phyloP scores from a whole-genome alignment of 2,329 filamentous ascomycete genomes.

The Curvularia verruculosa region DNA sequence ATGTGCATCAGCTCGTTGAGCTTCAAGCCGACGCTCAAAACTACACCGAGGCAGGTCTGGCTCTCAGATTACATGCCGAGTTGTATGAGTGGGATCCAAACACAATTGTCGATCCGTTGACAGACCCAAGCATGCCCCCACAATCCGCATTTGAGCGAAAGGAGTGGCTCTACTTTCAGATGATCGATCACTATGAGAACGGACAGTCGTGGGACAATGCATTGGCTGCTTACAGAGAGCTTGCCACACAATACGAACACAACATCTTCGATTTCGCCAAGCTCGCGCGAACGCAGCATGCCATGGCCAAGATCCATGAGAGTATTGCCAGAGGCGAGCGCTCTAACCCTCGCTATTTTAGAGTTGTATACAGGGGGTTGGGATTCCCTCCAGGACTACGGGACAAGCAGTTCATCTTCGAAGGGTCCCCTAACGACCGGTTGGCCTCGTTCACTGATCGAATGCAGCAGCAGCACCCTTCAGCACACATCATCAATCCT shows the following conservation, averaged over 20 bases:
- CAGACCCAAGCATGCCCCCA: conserved; percentile 77
- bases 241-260: conserved; percentile 87
- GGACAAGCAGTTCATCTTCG: conserved; percentile 92
- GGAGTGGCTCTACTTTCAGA: conserved; percentile 88
- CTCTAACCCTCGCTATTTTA: conserved; percentile 83
- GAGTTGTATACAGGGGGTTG: conserved; percentile 85
- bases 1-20: conserved; percentile 87
- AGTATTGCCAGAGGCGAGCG: conserved; percentile 82
- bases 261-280: conserved; percentile 92
- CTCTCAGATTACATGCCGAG: conserved; percentile 87
- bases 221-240: conserved; percentile 84
- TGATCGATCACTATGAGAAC: conserved; percentile 94
- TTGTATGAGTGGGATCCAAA: conserved; percentile 89
- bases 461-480: conserved; percentile 88
- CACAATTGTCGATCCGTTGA: conserved; percentile 67
- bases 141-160: conserved; percentile 92
- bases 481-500: conserved; percentile 77
- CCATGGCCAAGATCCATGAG: conserved; percentile 92
- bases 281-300: conserved; percentile 83
- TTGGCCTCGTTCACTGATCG: conserved; percentile 84
- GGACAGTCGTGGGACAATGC: conserved; percentile 94
- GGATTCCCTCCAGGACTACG: conserved; percentile 81
- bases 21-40: conserved; percentile 79
- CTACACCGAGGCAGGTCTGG: conserved; percentile 84
- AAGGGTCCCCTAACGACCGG: conserved; percentile 77